Conservation (phyloP, 192 early-diverging fungal genomes). For the Umbelopsis isabellina region DNA sequence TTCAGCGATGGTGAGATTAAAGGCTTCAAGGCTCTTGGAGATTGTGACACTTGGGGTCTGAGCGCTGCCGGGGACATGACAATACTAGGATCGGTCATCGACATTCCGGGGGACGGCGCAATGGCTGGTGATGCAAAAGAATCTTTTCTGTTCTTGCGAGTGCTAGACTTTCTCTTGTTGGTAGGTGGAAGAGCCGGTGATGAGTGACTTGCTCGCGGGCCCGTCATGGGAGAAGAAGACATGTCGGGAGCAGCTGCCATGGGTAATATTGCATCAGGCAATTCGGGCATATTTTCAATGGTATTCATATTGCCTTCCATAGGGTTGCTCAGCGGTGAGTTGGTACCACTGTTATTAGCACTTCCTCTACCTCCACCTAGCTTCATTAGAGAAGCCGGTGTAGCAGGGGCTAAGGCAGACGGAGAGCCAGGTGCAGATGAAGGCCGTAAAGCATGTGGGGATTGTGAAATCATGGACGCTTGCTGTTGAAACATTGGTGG, state of each 20-base stretch:
- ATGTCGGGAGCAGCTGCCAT: neutral
- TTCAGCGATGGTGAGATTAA: constrained; percentile 53
- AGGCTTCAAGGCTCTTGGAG: constrained; percentile 44
- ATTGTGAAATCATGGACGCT: neutral
- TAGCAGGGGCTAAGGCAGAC: constrained; percentile 56
- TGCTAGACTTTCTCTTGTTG: constrained; percentile 2
- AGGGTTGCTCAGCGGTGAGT: neutral
- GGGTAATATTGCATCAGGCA: constrained; percentile 30
- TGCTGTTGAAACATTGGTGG: constrained; percentile 1
- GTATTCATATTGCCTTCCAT: neutral
- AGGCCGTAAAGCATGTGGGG: constrained; percentile 1
- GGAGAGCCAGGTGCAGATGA: neutral
- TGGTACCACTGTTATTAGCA: neutral
- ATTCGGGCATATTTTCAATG: constrained; percentile 26
- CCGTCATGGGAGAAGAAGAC: neutral
- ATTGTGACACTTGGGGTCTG: constrained; percentile 28
- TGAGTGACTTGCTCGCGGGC: neutral
- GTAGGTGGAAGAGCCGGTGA: constrained; percentile 8
- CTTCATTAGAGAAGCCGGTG: constrained; percentile 71
- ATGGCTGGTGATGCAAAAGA: constrained; percentile 22
- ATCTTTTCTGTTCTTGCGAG: neutral
- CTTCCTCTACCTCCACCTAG: constrained; percentile 36
- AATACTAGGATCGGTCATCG: neutral
- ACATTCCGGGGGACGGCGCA: constrained; percentile 18
- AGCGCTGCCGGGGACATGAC: constrained; percentile 28